Conservation (phyloP, 768 basidiomycete genomes). For the Termitomyces titanicus region DNA sequence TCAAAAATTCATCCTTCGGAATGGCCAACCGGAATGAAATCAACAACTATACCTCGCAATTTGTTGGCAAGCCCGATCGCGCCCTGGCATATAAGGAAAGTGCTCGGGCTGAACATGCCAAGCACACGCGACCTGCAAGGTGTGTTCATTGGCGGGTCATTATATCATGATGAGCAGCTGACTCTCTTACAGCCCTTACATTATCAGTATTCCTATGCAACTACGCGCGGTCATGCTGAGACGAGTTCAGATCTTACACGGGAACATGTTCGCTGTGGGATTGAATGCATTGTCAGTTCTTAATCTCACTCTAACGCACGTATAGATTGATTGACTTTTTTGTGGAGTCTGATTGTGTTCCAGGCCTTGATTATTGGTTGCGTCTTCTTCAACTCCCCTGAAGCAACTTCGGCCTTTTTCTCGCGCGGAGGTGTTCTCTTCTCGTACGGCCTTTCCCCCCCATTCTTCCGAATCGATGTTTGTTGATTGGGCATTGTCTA, state of each 20-base stretch:
- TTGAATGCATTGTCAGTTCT: slow-evolving; percentile 28
- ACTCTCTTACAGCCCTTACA: slow-evolving; percentile 33
- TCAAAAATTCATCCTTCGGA: slow-evolving; percentile 36
- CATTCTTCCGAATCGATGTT: background rate
- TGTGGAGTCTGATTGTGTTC: slow-evolving; percentile 47
- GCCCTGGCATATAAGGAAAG: slow-evolving; percentile 42
- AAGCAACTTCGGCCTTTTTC: slow-evolving; percentile 60
- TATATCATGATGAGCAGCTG: background rate
- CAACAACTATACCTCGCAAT: slow-evolving; percentile 38
- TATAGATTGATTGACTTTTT: background rate
- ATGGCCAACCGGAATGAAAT: slow-evolving; percentile 43
- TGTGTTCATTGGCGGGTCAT: slow-evolving; percentile 7
- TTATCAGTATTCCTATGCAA: slow-evolving; percentile 43
- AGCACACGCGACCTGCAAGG: slow-evolving; percentile 34
- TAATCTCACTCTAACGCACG: slow-evolving; percentile 15
- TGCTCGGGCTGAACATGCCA: slow-evolving; percentile 49
- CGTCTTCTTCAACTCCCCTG: slow-evolving; percentile 56
- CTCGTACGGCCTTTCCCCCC: slow-evolving; percentile 42
- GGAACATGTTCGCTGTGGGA: slow-evolving; percentile 32
- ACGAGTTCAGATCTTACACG: slow-evolving; percentile 40
- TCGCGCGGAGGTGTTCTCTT: slow-evolving; percentile 77
- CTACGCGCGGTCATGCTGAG: slow-evolving; percentile 40
- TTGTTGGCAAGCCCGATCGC: slow-evolving; percentile 40
- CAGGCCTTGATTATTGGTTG: slow-evolving; percentile 54
- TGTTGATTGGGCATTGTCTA: slow-evolving; percentile 2